Evolutionary conservation across 352 stramenopile species (phyloP), one percentile per base, ranked within the genome.

Genomic region (Pelagophyceae sp.): DNA sequence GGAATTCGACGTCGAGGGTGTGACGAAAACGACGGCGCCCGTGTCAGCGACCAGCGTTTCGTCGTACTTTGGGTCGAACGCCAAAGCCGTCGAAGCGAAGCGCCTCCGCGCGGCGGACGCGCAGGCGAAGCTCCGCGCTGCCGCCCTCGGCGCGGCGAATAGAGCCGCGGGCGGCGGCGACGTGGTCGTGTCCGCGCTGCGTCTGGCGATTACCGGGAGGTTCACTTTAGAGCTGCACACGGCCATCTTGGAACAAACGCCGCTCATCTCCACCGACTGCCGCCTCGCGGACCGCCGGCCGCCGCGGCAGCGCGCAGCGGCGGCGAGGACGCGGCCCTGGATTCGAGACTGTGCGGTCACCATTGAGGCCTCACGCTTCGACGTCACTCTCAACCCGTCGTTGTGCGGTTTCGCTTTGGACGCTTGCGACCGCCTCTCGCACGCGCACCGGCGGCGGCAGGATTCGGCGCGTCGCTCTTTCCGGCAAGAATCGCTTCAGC

Each of bases 391-490:
- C 15, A 29, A 27, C 3, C 29, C 29, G 29, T 1, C 29, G 15
- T 17, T 29, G 6, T 40, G 6, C 3, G 3, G 3, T 15, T 71
- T 71, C 61, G 1, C 38, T 19, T 25, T 71, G 3, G 61, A 71
- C 31, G 61, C 61, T 15, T 27, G n/a, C 15, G 61, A 37, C 15
- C 61, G 61, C 61, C 11, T 71, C 1, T 1, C 3, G 3, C 31
- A 15, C 27, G 29, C 61, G 27, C 61, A 71, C 61, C 61, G 61
- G 29, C 61, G 61, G 61, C 61, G 61, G n/a, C 61, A 71, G 61
- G 61, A 71, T 31, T 3, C 38, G n/a, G 61, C 61, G 29, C 61
- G 61, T 27, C 31, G n/a, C 29, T 54, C 11, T 23, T 54, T n/a
- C n/a, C n/a, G n/a, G n/a, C n/a, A n/a, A n/a, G n/a, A n/a, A n/a